Conservation (phyloP, 257 asterid genomes). For the Solanum ahanhuiri region DNA sequence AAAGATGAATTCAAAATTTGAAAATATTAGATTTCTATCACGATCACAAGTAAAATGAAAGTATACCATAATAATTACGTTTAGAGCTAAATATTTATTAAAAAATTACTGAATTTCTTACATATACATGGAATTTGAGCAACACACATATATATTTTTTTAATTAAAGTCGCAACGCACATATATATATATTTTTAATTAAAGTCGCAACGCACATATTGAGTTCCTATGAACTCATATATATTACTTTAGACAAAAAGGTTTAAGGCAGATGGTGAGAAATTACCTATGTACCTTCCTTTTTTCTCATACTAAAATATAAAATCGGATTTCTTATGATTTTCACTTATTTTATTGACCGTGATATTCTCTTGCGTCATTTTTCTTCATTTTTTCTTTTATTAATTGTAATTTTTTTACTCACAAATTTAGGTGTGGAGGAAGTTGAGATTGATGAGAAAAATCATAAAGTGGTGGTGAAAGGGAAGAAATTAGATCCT, state of each 20-base stretch:
- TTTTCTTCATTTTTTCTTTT: background rate
- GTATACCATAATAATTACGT: too few species aligned
- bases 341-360: background rate
- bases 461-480: conserved; percentile 38
- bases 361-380: background rate
- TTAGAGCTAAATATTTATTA: too few species aligned
- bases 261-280: background rate
- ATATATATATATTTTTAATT: too few species aligned
- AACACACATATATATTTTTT: too few species aligned
- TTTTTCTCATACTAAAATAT: background rate
- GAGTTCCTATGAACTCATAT: background rate
- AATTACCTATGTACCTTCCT: background rate
- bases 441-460: conserved; percentile 37
- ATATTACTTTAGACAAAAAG: background rate
- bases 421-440: conserved; percentile 38
- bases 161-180: too few species aligned
- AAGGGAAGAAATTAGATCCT: conserved; percentile 52
- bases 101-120: too few species aligned
- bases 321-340: background rate
- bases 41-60: too few species aligned
- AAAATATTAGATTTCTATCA: too few species aligned
- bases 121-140: too few species aligned
- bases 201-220: background rate
- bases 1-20: too few species aligned
- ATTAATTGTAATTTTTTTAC: background rate